Conservation (phyloP, 306 rosid species). For the Inga oerstediana region DNA sequence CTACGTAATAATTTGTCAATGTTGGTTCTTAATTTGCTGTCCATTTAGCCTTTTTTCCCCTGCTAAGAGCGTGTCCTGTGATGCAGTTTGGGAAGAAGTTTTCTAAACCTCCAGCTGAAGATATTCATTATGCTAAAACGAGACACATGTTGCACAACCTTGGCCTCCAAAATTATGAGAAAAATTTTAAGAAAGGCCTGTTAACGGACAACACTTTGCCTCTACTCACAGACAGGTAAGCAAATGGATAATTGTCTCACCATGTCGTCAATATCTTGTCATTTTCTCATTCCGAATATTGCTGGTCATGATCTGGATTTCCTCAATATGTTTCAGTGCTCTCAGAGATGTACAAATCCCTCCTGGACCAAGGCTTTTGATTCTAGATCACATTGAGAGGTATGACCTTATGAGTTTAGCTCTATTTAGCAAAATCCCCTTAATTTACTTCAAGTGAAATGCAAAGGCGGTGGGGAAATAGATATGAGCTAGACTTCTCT, state of each 20-base stretch:
- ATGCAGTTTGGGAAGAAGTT: slow-evolving; percentile 83
- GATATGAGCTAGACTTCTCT: neutral
- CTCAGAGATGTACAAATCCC: slow-evolving; percentile 93
- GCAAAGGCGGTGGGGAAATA: neutral
- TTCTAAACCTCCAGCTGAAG: slow-evolving; percentile 77
- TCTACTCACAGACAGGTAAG: slow-evolving; percentile 91
- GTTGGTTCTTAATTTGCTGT: slow-evolving; percentile 13
- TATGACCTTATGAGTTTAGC: slow-evolving; percentile 25
- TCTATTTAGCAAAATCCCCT: neutral
- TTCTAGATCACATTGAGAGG: slow-evolving; percentile 93
- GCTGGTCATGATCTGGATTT: slow-evolving; percentile 10
- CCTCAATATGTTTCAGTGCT: slow-evolving; percentile 65
- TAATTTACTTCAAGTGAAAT: neutral
- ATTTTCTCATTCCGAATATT: neutral
- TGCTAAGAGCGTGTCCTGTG: slow-evolving; percentile 22
- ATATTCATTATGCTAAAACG: slow-evolving; percentile 63
- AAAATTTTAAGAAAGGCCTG: slow-evolving; percentile 89
- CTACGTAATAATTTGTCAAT: neutral
- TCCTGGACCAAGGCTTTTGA: slow-evolving; percentile 95
- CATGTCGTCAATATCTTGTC: neutral
- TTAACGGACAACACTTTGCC: slow-evolving; percentile 82
- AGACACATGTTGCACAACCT: slow-evolving; percentile 84
- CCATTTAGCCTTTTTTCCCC: neutral
- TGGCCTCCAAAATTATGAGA: slow-evolving; percentile 84
- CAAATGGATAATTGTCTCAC: slow-evolving; percentile 27